Evolutionary conservation across 208 protist species (phyloP), one percentile per base, ranked within the genome.

Genomic region (Chromosphaera perkinsii): DNA sequence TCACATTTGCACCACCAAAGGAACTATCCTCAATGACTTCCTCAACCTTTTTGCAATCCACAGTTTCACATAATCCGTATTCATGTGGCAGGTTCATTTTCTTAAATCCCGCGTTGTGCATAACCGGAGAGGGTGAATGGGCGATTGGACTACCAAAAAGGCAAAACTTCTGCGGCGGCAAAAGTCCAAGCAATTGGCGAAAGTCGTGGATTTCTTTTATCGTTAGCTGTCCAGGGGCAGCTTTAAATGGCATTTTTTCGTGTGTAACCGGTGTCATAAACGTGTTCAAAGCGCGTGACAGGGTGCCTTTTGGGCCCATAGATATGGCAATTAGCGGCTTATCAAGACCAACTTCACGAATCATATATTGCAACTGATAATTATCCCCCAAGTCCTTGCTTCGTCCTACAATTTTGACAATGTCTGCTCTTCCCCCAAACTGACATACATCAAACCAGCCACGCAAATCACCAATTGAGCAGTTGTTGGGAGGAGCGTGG

Each of bases 101-200:
- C 3, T 3, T 14, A 57, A 69, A 75, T 5, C 29, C 75, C 33
- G 63, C 56, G 64, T 73, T 68, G 66, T 79, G 75, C 42, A 79
- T 76, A 4, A 31, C 42, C 0, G 75, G 75, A 31, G 69, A 76
- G 3, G 33, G 52, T 1, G 62, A 72, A 2, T 59, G 29, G 3
- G 1, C 20, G 3, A 73, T 59, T 3, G 75, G 75, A 24, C 0
- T 48, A n/a, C 75, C 75, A 39, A 79, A 51, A 20, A 79, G 36
- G n/a, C 27, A 57, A n/a, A 72, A 75, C 12, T 17, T 14, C 1
- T 24, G 22, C 3, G 4, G 7, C 1, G 56, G 58, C 9, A 68
- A 24, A 35, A 75, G 32, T 17, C 68, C 75, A 17, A 66, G 7
- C 22, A 26, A 2, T 1, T 2, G 0, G 14, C 68, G 68, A 3